Evolutionary conservation across 441 rosid genomes (phyloP), one percentile per base, ranked within the genome.

Genomic region (Adansonia gregorii): DNA sequence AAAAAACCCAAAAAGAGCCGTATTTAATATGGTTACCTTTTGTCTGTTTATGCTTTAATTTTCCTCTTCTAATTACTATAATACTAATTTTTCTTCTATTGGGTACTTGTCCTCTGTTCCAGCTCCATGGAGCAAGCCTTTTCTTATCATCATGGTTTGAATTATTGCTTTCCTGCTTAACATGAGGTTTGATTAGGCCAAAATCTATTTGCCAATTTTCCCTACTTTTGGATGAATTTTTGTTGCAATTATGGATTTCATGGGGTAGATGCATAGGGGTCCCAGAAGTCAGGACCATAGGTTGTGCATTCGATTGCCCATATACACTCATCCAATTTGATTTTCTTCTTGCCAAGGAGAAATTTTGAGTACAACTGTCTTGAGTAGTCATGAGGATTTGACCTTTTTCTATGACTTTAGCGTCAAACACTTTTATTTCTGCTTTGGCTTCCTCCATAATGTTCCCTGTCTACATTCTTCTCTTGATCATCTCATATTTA

Each of bases 361-460:
- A 49, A 49, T 70, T 43, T 70, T 35, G 9, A 49, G 43, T 70
- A 51, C 43, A 27, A 15, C 60, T 27, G 3, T 69, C 73, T 68
- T 46, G 43, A 69, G 73, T 51, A 70, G 22, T 51, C 9, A 51
- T 27, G 24, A 39, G 20, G 74, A 35, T 55, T 59, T 31, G 49
- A 55, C 45, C 43, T 35, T 27, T 48, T 72, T 55, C 46, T 41
- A 4, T 65, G 1, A 35, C 22, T 39, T 31, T 4, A 67, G 2
- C 1, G 6, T 58, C 51, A 41, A 20, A 31, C 67, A 11, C 67
- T 43, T 73, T 7, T 59, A n/a, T 74, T 63, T 48, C 24, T 58
- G 77, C 61, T 19, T 60, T 65, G 49, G 74, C 74, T 24, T 74
- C 48, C 31, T 48, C 31, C 59, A 35, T 39, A 4, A 12, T 72